Percentiles rank a stretch among this genome's conserved stretches.
Conservation (phyloP, 1,284 basidiomycete species). For the Mycena sp. region DNA sequence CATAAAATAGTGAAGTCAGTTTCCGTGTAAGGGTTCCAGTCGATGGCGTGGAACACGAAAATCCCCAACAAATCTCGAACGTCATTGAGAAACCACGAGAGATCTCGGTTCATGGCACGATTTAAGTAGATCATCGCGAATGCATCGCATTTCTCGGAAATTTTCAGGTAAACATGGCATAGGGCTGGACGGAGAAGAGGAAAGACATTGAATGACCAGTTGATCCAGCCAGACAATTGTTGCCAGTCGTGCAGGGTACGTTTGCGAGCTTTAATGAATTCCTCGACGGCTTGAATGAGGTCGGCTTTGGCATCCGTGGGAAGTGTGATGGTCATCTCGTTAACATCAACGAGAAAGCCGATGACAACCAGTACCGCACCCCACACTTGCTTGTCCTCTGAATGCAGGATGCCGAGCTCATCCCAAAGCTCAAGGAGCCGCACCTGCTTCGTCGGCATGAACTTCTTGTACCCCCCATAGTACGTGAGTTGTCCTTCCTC, state of each 20-base stretch:
- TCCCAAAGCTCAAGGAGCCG: slow-evolving; percentile 49
- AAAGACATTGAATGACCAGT: slow-evolving; percentile 44
- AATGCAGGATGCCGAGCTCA: slow-evolving; percentile 49
- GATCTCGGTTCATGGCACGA: slow-evolving; percentile 21
- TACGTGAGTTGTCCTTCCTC: neutral
- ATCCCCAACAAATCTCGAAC: slow-evolving; percentile 37
- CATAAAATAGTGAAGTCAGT: slow-evolving; percentile 35
- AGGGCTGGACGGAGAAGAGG: slow-evolving; percentile 41
- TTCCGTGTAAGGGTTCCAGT: slow-evolving; percentile 34
- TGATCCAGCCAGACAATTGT: slow-evolving; percentile 39
- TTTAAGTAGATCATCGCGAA: slow-evolving; percentile 46
- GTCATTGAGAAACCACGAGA: slow-evolving; percentile 42
- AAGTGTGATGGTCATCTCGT: slow-evolving; percentile 41
- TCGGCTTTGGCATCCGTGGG: slow-evolving; percentile 21
- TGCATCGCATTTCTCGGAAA: neutral
- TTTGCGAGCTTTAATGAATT: slow-evolving; percentile 7
- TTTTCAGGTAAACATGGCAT: slow-evolving; percentile 10
- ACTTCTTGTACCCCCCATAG: neutral
- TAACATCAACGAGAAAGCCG: slow-evolving; percentile 45
- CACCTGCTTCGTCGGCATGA: slow-evolving; percentile 37
- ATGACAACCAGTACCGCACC: slow-evolving; percentile 45
- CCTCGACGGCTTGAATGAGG: neutral
- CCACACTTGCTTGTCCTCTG: slow-evolving; percentile 47
- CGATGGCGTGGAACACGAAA: slow-evolving; percentile 34
- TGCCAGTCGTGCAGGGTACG: slow-evolving; percentile 32